Evolutionary conservation across 2,329 filamentous ascomycete genomes (phyloP).

Genomic region (Aspergillus sp.): DNA sequence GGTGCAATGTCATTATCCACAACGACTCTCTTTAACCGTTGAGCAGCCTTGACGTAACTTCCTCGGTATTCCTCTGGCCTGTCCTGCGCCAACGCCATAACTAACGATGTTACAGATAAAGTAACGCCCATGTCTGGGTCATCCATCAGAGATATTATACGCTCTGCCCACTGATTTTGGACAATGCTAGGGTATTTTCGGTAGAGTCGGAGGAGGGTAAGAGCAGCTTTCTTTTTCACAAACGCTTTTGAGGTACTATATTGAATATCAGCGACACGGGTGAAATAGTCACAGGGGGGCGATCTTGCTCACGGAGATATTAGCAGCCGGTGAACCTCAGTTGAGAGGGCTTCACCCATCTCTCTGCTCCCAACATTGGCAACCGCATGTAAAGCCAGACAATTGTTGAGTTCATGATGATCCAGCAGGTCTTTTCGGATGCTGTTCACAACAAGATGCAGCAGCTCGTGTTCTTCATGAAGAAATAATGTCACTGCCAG

Average conservation of each 20-base stretch:
- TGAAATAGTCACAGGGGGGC: neutral
- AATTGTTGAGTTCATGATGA: conserved; percentile 97
- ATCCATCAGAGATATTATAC: conserved; percentile 98
- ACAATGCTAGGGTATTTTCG: conserved; percentile 93
- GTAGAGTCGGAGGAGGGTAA: conserved; percentile 89
- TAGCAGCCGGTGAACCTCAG: conserved; percentile 86
- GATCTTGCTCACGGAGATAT: conserved; percentile 77
- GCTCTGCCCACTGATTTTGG: conserved; percentile 94
- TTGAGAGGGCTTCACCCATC: conserved; percentile 91
- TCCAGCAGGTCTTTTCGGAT: conserved; percentile 95
- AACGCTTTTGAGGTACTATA: conserved; percentile 85
- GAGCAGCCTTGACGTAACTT: conserved; percentile 90
- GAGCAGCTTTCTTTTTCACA: conserved; percentile 97
- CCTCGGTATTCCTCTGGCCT: conserved; percentile 92
- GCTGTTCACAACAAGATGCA: conserved; percentile 96
- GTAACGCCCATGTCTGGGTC: conserved; percentile 91
- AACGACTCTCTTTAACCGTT: conserved; percentile 82
- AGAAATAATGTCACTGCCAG: conserved; percentile 95
- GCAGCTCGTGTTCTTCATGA: conserved; percentile 92
- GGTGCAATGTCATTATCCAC: conserved; percentile 85
- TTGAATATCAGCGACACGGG: conserved; percentile 25
- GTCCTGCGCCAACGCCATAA: conserved; percentile 93
- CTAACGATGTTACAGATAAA: conserved; percentile 89
- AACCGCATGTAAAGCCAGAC: conserved; percentile 92
- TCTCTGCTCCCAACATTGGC: conserved; percentile 95